Evolutionary conservation across 2,329 filamentous ascomycete genomes (phyloP), one percentile per base, ranked within the genome.

Genomic region (Tolypocladium endophyticum): DNA sequence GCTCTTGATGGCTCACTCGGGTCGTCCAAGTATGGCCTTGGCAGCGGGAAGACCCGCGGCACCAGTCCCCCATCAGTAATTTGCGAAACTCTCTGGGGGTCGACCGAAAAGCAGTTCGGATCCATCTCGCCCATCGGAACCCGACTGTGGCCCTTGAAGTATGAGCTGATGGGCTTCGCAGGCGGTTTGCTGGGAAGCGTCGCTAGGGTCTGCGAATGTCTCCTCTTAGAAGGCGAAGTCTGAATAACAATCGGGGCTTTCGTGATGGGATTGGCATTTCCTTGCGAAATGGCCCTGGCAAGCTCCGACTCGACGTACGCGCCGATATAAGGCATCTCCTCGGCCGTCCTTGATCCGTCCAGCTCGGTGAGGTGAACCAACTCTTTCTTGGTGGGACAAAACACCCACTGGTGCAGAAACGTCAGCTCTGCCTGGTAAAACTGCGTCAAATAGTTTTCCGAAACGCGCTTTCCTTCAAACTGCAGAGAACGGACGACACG

Each of bases 391-490:
- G 80, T 77, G 0, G 93, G 92, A 70, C 93, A 97, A 72, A 90
- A 99, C 3, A 97, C 93, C 74, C 94, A 89, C 75, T 97, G 94
- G 69, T 97, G 89, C 23, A 97, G 76, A 69, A 99, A 99, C 0
- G 94, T 97, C 65, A 90, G 78, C 72, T 99, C 94, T 0, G 94
- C 94, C 70, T 93, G 87, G 62, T 85, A 83, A 71, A 97, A 99
- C 25, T 84, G 80, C 9, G 89, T 85, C 35, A 94, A 76, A 70
- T 97, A 99, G 62, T 89, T 87, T 45, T 86, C 77, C 0, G 94
- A 92, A 12, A 99, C 82, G 66, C 86, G 87, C 71, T 96, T 92
- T 23, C 91, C 92, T 59, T 97, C 92, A 64, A 97, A 95, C 65
- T 92, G 90, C 25, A 96, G 77, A 77, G 90, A 89, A 57, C 87